These are phyloP conservation scores for Coccomyxa sp. DNA, from an alignment of 139 green algal species.

Conservation along the genomic window DNA sequence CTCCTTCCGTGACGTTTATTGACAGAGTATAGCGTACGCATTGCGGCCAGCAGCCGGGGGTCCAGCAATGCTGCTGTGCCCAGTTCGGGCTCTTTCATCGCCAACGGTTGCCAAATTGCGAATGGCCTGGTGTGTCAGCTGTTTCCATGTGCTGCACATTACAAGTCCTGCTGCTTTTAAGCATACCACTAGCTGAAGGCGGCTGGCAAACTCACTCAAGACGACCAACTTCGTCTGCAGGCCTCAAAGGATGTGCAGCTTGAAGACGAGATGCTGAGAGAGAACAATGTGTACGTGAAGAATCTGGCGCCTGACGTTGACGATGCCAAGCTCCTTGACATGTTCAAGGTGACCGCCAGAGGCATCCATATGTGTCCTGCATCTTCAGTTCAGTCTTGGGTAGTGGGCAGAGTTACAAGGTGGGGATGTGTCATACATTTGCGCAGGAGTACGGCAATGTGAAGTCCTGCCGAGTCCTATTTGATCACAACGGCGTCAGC, in stretches of 20 bases:
- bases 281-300: slow-evolving; percentile 1
- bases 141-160: too few species aligned
- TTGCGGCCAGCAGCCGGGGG: too few species aligned
- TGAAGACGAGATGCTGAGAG: neutral
- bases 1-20: too few species aligned
- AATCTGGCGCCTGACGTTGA: neutral
- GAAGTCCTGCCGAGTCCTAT: neutral
- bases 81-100: too few species aligned
- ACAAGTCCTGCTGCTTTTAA: too few species aligned
- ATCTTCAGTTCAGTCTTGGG: neutral
- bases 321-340: neutral
- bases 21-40: too few species aligned
- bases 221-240: neutral
- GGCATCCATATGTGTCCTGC: neutral
- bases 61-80: too few species aligned
- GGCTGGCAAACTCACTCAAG: too few species aligned
- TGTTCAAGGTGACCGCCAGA: neutral
- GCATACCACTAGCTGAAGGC: too few species aligned
- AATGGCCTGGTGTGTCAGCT: too few species aligned
- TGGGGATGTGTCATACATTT: neutral
- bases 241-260: neutral
- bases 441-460: neutral
- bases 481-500: neutral
- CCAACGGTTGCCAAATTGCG: too few species aligned
- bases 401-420: neutral